These are phyloP conservation scores for Cephalotrichum gorgonifer DNA, from an alignment of 2,329 filamentous ascomycete genomes.

Conservation along the genomic window DNA sequence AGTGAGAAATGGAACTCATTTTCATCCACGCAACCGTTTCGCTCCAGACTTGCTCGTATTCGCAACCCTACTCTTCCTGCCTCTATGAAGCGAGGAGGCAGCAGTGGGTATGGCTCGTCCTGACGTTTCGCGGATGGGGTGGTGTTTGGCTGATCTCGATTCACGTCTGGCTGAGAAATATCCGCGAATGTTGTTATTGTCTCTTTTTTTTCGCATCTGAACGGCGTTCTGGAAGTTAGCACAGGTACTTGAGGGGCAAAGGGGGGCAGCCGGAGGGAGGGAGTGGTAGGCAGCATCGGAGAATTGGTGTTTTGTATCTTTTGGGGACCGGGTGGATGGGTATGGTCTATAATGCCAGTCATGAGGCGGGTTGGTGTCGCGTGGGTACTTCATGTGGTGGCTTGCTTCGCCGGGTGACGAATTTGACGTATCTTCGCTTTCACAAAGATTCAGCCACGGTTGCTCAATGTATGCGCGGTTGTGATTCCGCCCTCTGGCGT, in stretches of 20 bases:
- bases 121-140: neutral
- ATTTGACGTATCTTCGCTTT: neutral
- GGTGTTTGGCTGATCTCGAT: neutral
- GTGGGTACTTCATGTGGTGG: too few relatives aligned
- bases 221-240: neutral
- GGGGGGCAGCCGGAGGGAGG: too few relatives aligned
- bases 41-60: neutral
- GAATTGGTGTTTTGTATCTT: conserved; percentile 4
- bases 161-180: neutral
- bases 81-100: neutral
- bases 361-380: too few relatives aligned
- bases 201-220: neutral
- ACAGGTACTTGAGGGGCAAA: neutral
- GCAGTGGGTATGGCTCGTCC: neutral
- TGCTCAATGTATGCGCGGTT: too few relatives aligned
- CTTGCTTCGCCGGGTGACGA: neutral
- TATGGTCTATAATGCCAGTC: neutral
- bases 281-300: neutral
- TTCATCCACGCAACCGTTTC: neutral
- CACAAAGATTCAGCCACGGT: too few relatives aligned
- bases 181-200: too few relatives aligned
- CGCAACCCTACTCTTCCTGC: neutral
- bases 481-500: too few relatives aligned
- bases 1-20: neutral
- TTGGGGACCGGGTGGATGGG: conserved; percentile 1